Conservation (phyloP, 768 basidiomycete species). For the Amanita inopinata region DNA sequence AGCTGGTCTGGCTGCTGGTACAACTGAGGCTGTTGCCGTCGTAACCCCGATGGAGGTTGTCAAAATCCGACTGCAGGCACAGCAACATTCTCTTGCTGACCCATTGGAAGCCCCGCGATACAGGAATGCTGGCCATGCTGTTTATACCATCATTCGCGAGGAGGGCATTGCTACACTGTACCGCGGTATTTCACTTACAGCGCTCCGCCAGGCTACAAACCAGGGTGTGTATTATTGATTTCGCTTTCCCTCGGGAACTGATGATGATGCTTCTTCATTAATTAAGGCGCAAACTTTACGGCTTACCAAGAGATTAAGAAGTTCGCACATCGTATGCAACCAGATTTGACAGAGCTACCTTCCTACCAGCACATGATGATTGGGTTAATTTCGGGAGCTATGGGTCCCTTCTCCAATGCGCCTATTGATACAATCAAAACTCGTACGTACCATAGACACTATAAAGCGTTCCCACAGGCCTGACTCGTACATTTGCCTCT, state of each 20-base stretch:
- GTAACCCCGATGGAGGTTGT: slow-evolving; percentile 99
- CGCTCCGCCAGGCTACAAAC: slow-evolving; percentile 93
- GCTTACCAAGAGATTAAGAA: slow-evolving; percentile 97
- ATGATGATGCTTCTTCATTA: slow-evolving; percentile 1
- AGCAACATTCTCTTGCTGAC: slow-evolving; percentile 94
- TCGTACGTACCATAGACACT: slow-evolving; percentile 38
- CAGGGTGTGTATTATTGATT: slow-evolving; percentile 48
- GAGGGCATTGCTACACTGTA: slow-evolving; percentile 83
- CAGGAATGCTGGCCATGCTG: slow-evolving; percentile 93
- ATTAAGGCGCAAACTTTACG: slow-evolving; percentile 86
- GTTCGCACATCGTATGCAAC: slow-evolving; percentile 67
- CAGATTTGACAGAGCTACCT: slow-evolving; percentile 69
- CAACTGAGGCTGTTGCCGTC: slow-evolving; percentile 89
- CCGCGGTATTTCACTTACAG: slow-evolving; percentile 89
- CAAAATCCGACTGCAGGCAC: slow-evolving; percentile 96
- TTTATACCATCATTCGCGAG: slow-evolving; percentile 88
- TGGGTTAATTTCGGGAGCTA: slow-evolving; percentile 91
- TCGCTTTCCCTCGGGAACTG: not conserved
- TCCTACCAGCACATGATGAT: slow-evolving; percentile 95
- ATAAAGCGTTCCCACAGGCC: not conserved
- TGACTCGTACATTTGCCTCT: slow-evolving; percentile 7
- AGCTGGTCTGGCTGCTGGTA: slow-evolving; percentile 94
- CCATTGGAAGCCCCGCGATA: slow-evolving; percentile 91
- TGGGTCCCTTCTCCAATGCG: slow-evolving; percentile 98
- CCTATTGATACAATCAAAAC: slow-evolving; percentile 95